Evolutionary conservation across 169 alveolate genomes (phyloP), one percentile per base, ranked within the genome.

Genomic region (Plasmodium billcollinsi): DNA sequence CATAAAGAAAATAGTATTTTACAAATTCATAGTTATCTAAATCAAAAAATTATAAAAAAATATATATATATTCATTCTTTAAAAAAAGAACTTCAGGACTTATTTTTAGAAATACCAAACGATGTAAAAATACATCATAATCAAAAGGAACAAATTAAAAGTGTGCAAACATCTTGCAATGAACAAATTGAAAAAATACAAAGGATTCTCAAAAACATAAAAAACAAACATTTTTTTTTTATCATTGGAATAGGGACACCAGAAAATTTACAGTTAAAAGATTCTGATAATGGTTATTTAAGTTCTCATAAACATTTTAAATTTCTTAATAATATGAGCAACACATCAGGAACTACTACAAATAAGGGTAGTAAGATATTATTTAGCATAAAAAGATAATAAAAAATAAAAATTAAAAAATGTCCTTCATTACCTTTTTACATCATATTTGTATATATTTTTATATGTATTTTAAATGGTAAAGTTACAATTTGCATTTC

Each of bases 191-290:
- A 50, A 11, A 18, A 78, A 14, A 78, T 78, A 12, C 43, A 15
- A 58, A 2, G 18, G 1, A 62, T 47, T 47, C 3, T 78, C 20
- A 63, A 56, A 18, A 78, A 71, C 12, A 66, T 78, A 43, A 66
- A 29, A 11, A 52, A 66, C 15, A 66, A 67, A 33, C 65, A 33
- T 78, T 78, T 78, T 63, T n/a, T 65, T 49, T 78, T 75, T 39
- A 54, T 78, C 11, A 54, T 78, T 14, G 89, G 89, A 14, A 52
- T 65, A 20, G 89, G 89, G 3, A 61, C 78, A 63, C 89, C 89
- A 56, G 39, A 58, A 24, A 67, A 2, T 43, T 20, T 67, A 47
- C 9, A 39, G 11, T 39, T 39, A 39, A 39, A 39, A 39, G 9
- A 9, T 5, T 39, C 47, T 39, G 47, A 39, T 39, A 39, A 39